Evolutionary conservation across 2,329 filamentous ascomycete genomes (phyloP), one percentile per base, ranked within the genome.

Genomic region (Tolypocladium tropicale): DNA sequence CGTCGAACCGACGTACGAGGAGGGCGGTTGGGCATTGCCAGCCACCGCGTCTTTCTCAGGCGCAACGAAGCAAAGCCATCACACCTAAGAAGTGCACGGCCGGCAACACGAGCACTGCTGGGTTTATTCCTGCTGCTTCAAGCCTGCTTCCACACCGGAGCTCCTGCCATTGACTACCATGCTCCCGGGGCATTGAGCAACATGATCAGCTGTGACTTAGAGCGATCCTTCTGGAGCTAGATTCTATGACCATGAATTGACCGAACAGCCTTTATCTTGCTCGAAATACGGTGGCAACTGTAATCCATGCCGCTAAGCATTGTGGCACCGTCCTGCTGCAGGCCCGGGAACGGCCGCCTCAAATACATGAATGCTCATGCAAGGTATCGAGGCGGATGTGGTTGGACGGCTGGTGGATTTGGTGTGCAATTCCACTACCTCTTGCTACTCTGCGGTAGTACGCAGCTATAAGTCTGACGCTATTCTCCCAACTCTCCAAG

Each of bases 331-430:
- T 49, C 28, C 16, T 28, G 28, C 28, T 3, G 10, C 28, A 33
- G 32, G 18, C 28, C 4, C 28, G 2, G 18, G 28, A n/a, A 21
- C 28, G 28, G 46, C 25, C 4, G n/a, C 30, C 46, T 2, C 50
- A 53, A 49, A 18, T 50, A 46, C 32, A 56, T 53, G 50, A n/a
- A 48, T 56, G n/a, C 51, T 41, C 51, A 56, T 56, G 55, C 50
- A 56, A 41, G 39, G 48, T 52, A n/a, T 52, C 28, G 28, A 21
- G 51, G 39, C 33, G 33, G 25, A 34, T 37, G 50, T 33, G 50
- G 50, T 50, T 56, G 51, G 41, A 41, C 41, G 51, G 51, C 33
- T 30, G 12, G 39, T 32, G 11, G 25, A 32, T 36, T 36, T 36
- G 28, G 43, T 23, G 18, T n/a, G 18, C 32, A 33, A 32, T 4